phyloP scores from a whole-genome alignment of 2,329 filamentous ascomycete genomes.

The Bipolaris sorokiniana region DNA sequence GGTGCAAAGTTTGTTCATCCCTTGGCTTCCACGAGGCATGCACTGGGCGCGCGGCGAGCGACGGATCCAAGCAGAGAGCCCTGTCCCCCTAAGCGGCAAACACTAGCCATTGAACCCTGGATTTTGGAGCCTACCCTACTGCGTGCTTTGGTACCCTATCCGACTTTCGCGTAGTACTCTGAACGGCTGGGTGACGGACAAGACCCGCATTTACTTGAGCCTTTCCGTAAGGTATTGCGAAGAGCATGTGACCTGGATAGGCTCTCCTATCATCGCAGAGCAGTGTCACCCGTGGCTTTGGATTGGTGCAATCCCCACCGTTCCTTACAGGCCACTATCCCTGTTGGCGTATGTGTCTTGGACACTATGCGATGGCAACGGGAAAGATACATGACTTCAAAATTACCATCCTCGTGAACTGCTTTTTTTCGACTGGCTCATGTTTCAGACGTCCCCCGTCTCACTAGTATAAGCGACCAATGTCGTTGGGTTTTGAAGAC shows the following conservation, averaged over 20 bases:
- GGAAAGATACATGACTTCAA: neutral
- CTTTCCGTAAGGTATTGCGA: slow-evolving; percentile 31
- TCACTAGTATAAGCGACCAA: neutral
- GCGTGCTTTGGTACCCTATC: slow-evolving; percentile 20
- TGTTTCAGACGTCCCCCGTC: neutral
- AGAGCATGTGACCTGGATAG: slow-evolving; percentile 26
- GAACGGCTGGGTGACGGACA: slow-evolving; percentile 11
- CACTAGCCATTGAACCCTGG: slow-evolving; percentile 29
- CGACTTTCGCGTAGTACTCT: slow-evolving; percentile 20
- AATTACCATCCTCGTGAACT: neutral
- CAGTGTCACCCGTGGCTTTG: neutral
- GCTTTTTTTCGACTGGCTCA: neutral
- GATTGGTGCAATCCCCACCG: neutral
- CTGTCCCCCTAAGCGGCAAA: slow-evolving; percentile 18
- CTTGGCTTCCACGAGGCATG: slow-evolving; percentile 31
- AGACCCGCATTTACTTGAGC: slow-evolving; percentile 23
- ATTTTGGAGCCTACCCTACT: slow-evolving; percentile 18
- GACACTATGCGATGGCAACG: neutral
- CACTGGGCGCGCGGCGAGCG: slow-evolving; percentile 26
- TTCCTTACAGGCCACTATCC: neutral
- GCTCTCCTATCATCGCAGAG: slow-evolving; percentile 1
- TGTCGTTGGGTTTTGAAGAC: neutral
- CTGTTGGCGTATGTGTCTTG: neutral
- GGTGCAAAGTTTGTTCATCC: slow-evolving; percentile 11
- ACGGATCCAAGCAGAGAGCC: neutral